Percentiles rank a stretch among this genome's conserved stretches.
These are phyloP conservation scores for Chionographis japonica DNA, from an alignment of 106 monocot genomes.

Conservation along the genomic window DNA sequence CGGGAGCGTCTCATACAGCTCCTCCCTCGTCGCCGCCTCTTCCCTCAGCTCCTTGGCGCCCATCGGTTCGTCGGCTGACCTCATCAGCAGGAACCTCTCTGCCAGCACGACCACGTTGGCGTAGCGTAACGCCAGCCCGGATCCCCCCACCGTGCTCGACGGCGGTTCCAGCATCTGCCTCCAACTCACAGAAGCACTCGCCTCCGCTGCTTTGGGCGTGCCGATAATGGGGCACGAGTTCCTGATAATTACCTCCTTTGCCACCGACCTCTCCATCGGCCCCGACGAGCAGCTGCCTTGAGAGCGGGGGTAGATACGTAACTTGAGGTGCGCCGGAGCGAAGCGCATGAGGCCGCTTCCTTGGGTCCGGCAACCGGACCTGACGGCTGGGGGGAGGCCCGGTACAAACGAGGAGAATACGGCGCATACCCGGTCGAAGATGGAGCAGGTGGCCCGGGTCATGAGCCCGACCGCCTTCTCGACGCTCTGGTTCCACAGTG, in stretches of 20 bases:
- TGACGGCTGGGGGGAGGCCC: constrained; percentile 25
- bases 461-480: constrained; percentile 48
- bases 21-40: constrained; percentile 31
- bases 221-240: constrained; percentile 47
- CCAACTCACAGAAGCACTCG: background rate
- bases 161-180: constrained; percentile 19
- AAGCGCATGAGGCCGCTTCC: background rate
- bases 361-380: background rate
- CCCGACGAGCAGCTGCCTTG: constrained; percentile 25
- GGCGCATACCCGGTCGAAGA: constrained; percentile 47
- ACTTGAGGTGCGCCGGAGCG: background rate
- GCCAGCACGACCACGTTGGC: constrained; percentile 49
- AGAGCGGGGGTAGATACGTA: background rate
- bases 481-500: constrained; percentile 47
- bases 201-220: background rate
- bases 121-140: constrained; percentile 45
- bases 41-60: constrained; percentile 11
- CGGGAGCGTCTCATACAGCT: constrained; percentile 42
- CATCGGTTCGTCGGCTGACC: background rate
- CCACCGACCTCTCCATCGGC: constrained; percentile 20
- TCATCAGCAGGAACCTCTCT: constrained; percentile 28
- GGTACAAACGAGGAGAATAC: constrained; percentile 35
- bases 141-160: constrained; percentile 29
- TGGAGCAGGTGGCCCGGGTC: constrained; percentile 30
- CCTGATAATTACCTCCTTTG: constrained; percentile 5